Base-by-base conservation (phyloP, 345 rosid species). In the Garcia nutans region DNA sequence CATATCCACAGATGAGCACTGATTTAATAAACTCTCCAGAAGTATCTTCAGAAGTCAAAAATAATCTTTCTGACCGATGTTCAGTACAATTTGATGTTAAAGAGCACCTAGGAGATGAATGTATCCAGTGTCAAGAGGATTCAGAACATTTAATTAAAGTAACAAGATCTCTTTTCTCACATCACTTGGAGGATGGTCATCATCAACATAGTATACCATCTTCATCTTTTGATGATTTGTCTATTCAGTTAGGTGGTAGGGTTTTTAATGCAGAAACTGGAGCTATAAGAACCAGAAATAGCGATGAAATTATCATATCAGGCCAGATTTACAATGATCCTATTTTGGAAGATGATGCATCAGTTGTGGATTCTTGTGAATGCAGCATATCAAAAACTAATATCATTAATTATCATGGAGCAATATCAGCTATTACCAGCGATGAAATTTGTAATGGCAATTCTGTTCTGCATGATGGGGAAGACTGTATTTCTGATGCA, bases 281-380 rank as follows among this genome's bases (percentile, higher is more conserved):
- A 54, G 22, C 54, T 45, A 63, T 10, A 55, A 71, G 52, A 54
- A 16, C 54, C 33, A 63, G 13, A 55, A 71, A 62, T 62, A 54
- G 74, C 49, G 6, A 26, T 59, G 56, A 49, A 73, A 69, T 26
- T 68, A 45, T 33, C 17, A 11, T 22, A 33, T 16, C 1, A 33
- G 74, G 68, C 56, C 67, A 20, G 17, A 23, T 60, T 37, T 11
- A 24, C 55, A 12, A 19, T 23, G 65, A 74, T 74, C 37, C 8
- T 44, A 56, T 20, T 65, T 22, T 68, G 59, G 70, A 63, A 62
- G 70, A 64, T 65, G 54, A 15, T 47, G 61, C 44, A 33, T 76
- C 74, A 28, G 79, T 69, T 28, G 61, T 69, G 67, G 72, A 55
- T 77, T 74, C 72, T 63, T 59, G 9, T n/a, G 68, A 57, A 56